These are phyloP conservation scores for Acacia confusa DNA, from an alignment of 306 rosid genomes.

Conservation along the genomic window DNA sequence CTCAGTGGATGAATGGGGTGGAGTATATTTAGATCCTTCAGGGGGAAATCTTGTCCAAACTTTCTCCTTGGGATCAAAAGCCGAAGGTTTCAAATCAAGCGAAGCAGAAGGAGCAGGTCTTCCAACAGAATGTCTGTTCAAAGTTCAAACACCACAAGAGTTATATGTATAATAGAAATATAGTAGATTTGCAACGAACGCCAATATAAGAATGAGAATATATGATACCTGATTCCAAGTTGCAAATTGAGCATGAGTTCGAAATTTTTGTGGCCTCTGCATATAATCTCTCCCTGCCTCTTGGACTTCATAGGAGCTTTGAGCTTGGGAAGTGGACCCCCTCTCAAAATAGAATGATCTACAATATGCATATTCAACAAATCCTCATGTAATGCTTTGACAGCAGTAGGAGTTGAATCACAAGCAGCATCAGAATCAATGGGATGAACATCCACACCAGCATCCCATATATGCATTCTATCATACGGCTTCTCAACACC, in stretches of 20 bases:
- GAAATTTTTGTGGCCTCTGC: conserved; percentile 84
- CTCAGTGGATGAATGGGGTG: conserved; percentile 86
- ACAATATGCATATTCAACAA: conserved; percentile 31
- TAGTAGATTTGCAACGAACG: not conserved
- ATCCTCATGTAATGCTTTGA: conserved; percentile 44
- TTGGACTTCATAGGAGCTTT: conserved; percentile 54
- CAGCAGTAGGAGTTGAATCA: conserved; percentile 37
- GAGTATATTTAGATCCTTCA: conserved; percentile 88
- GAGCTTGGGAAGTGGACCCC: conserved; percentile 36
- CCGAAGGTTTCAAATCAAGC: conserved; percentile 85
- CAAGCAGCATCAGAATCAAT: not conserved
- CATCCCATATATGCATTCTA: conserved; percentile 63
- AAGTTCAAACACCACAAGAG: conserved; percentile 2
- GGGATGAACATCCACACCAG: conserved; percentile 28
- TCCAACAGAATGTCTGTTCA: conserved; percentile 84
- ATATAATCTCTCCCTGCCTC: conserved; percentile 80
- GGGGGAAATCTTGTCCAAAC: conserved; percentile 94
- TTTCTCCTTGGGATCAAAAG: conserved; percentile 90
- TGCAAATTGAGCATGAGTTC: conserved; percentile 94
- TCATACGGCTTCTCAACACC: conserved; percentile 65
- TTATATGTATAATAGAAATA: not conserved
- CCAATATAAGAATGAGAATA: not conserved
- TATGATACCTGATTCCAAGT: conserved; percentile 73
- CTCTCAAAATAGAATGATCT: conserved; percentile 18
- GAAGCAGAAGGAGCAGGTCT: conserved; percentile 87